These are phyloP conservation scores for Apiospora phragmitis DNA, from an alignment of 2,329 filamentous ascomycete species.

Conservation along the genomic window DNA sequence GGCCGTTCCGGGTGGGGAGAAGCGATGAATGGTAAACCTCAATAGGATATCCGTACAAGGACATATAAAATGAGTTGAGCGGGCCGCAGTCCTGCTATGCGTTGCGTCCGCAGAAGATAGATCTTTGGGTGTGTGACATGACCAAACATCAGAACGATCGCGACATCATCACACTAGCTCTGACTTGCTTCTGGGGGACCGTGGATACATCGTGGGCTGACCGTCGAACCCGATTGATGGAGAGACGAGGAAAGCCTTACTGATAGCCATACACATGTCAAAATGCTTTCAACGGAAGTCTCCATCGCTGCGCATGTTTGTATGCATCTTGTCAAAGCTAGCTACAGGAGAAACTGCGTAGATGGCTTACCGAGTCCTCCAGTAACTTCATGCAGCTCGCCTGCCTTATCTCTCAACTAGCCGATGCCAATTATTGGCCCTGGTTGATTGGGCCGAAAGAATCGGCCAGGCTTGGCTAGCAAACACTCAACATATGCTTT, in stretches of 20 bases:
- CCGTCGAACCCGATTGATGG: slow-evolving; percentile 8
- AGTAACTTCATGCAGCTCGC: slow-evolving; percentile 19
- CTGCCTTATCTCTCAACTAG: slow-evolving; percentile 21
- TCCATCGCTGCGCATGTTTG: background rate
- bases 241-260: background rate
- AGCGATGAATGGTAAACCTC: background rate
- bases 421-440: background rate
- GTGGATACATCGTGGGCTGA: slow-evolving; percentile 1
- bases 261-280: background rate
- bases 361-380: slow-evolving; percentile 16
- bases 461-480: background rate
- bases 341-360: slow-evolving; percentile 12
- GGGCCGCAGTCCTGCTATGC: background rate
- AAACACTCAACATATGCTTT: background rate
- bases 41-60: background rate
- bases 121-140: background rate
- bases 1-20: background rate
- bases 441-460: background rate
- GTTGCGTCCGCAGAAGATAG: background rate
- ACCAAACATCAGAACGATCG: background rate
- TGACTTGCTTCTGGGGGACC: background rate
- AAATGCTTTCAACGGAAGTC: background rate
- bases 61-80: background rate
- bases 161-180: background rate
- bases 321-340: slow-evolving; percentile 6